Evolutionary conservation across 176 grass and related monocot genomes (phyloP).

Genomic region (Rhynchospora pubera): DNA sequence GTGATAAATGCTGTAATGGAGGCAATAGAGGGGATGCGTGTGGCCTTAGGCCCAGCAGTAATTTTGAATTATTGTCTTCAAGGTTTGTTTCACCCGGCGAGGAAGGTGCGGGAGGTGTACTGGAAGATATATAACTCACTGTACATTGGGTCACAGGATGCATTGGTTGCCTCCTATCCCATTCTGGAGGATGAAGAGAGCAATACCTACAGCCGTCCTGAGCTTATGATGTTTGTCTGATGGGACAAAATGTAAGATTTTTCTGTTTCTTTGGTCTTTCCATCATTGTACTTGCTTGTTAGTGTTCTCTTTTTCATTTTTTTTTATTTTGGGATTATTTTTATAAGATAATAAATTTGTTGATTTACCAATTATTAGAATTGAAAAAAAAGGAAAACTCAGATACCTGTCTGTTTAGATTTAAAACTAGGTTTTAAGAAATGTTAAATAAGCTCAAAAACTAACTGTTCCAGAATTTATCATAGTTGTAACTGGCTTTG

Average conservation of each 20-base stretch:
- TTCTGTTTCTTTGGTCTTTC: background rate
- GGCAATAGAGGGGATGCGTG: conserved; percentile 89
- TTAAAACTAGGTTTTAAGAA: background rate
- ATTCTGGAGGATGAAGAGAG: conserved; percentile 46
- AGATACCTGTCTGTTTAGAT: background rate
- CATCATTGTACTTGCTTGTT: background rate
- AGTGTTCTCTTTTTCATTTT: background rate
- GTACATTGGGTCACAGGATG: conserved; percentile 89
- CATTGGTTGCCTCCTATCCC: conserved; percentile 76
- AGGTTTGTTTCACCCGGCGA: conserved; percentile 90
- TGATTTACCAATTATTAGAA: background rate
- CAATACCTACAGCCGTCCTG: conserved; percentile 63
- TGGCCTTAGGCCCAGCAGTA: conserved; percentile 80
- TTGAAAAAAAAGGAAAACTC: background rate
- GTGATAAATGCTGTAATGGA: conserved; percentile 99
- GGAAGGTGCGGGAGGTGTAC: conserved; percentile 97
- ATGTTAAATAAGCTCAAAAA: background rate
- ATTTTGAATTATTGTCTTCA: conserved; percentile 94
- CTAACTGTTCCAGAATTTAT: background rate
- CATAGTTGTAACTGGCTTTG: background rate
- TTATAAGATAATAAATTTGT: background rate
- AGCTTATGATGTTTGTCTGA: conserved; percentile 79
- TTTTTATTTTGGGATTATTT: background rate
- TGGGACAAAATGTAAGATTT: conserved; percentile 9
- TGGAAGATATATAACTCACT: conserved; percentile 99